phyloP scores from a whole-genome alignment of 164 flowering plant species.

The grape (Vitis vinifera) region DNA sequence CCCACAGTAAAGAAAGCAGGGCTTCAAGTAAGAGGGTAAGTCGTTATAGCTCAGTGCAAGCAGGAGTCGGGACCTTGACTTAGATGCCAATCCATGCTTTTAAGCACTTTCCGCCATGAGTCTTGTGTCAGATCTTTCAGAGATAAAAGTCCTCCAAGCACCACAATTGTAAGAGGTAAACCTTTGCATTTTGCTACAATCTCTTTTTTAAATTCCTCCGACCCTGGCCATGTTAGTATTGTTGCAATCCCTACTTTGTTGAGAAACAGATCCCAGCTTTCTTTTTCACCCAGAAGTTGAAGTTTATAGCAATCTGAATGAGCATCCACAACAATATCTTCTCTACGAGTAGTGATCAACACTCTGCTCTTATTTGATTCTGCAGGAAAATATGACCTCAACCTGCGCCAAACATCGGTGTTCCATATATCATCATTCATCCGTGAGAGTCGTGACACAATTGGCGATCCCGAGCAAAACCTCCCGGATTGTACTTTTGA shows the following conservation, averaged over 20 bases:
- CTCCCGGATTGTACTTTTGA: neutral
- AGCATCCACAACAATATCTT: neutral
- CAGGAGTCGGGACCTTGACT: too few relatives aligned
- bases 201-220: neutral
- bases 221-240: too few relatives aligned
- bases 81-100: neutral
- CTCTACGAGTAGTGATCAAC: neutral
- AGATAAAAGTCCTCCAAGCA: neutral
- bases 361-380: neutral
- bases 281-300: neutral
- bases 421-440: neutral
- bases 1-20: neutral
- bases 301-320: neutral
- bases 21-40: neutral
- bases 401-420: neutral
- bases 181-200: neutral
- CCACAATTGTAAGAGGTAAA: neutral
- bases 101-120: neutral
- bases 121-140: neutral
- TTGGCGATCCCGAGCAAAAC: neutral
- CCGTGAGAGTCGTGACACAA: neutral
- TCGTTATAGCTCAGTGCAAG: neutral
- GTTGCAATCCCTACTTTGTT: neutral
- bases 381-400: neutral
- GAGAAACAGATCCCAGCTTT: neutral